phyloP scores from a whole-genome alignment of 768 basidiomycete species.

The Rhizopogon sp. region DNA sequence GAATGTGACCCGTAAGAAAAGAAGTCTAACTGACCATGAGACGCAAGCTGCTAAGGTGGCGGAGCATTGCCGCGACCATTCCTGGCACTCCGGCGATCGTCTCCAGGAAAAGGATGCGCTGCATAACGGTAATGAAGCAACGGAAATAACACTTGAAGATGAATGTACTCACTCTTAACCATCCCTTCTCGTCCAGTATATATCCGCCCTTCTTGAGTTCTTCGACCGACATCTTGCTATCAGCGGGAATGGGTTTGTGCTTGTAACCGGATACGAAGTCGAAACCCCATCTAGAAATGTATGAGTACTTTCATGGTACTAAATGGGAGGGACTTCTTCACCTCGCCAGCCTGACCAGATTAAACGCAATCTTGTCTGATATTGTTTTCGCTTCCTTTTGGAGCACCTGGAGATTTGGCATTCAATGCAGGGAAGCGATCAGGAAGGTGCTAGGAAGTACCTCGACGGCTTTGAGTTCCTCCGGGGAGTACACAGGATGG shows the following conservation, averaged over 20 bases:
- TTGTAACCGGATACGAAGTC: slow-evolving; percentile 87
- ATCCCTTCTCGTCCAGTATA: slow-evolving; percentile 66
- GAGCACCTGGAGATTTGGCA: slow-evolving; percentile 48
- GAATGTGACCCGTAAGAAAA: slow-evolving; percentile 4
- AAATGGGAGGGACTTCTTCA: slow-evolving; percentile 13
- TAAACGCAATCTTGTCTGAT: slow-evolving; percentile 68
- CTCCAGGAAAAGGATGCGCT: slow-evolving; percentile 72
- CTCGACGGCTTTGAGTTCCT: slow-evolving; percentile 69
- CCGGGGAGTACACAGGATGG: slow-evolving; percentile 83
- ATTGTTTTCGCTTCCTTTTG: slow-evolving; percentile 59
- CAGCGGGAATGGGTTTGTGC: slow-evolving; percentile 58
- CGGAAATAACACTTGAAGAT: slow-evolving; percentile 23
- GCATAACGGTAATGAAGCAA: slow-evolving; percentile 2
- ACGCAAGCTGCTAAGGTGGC: slow-evolving; percentile 85
- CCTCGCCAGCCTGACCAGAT: slow-evolving; percentile 56
- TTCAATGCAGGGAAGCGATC: neutral
- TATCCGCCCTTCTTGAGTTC: slow-evolving; percentile 74
- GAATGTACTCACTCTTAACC: slow-evolving; percentile 56
- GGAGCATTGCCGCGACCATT: slow-evolving; percentile 86
- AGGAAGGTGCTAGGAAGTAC: slow-evolving; percentile 30
- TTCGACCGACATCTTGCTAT: slow-evolving; percentile 59
- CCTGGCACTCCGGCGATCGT: slow-evolving; percentile 93
- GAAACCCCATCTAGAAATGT: slow-evolving; percentile 51
- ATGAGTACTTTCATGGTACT: slow-evolving; percentile 2
- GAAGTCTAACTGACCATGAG: slow-evolving; percentile 58